Evolutionary conservation across 495 filamentous ascomycete species (phyloP).

Genomic region (Penicillium herquei): DNA sequence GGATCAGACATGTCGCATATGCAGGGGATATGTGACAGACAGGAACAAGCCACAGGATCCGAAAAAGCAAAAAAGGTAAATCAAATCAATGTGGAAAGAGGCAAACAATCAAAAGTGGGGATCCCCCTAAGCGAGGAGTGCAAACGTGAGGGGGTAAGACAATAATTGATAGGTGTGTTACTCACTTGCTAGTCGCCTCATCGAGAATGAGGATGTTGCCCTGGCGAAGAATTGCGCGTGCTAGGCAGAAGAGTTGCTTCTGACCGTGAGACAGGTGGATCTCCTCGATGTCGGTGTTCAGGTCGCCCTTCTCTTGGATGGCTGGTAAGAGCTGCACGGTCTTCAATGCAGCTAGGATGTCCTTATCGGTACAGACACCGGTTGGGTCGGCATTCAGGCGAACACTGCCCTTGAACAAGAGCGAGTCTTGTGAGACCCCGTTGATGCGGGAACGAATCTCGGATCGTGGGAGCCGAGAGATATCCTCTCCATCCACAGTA

Average conservation of each 20-base stretch:
- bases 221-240: conserved; percentile 53
- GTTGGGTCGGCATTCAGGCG: conserved; percentile 51
- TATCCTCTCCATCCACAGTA: conserved; percentile 47
- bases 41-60: background rate
- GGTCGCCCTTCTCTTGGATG: conserved; percentile 48
- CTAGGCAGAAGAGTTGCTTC: conserved; percentile 64
- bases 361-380: conserved; percentile 24
- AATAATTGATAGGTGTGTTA: conserved; percentile 9
- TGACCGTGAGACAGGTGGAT: conserved; percentile 60
- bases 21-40: conserved; percentile 23
- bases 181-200: conserved; percentile 52
- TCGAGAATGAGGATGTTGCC: conserved; percentile 51
- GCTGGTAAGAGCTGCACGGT: conserved; percentile 48
- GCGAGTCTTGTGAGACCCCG: conserved; percentile 58
- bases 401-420: conserved; percentile 47
- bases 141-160: conserved; percentile 14
- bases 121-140: conserved; percentile 11
- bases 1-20: conserved; percentile 21
- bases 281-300: conserved; percentile 50
- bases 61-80: conserved; percentile 9
- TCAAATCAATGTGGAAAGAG: background rate
- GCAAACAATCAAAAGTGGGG: conserved; percentile 3
- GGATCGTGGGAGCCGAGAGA: conserved; percentile 45
- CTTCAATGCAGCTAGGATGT: conserved; percentile 46
- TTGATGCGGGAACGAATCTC: conserved; percentile 49